A percentile compares a stretch with the other conserved stretches of the same genome.
These are phyloP conservation scores for Trebouxiophyceae sp. DNA, from an alignment of 163 green algal genomes.

Conservation along the genomic window DNA sequence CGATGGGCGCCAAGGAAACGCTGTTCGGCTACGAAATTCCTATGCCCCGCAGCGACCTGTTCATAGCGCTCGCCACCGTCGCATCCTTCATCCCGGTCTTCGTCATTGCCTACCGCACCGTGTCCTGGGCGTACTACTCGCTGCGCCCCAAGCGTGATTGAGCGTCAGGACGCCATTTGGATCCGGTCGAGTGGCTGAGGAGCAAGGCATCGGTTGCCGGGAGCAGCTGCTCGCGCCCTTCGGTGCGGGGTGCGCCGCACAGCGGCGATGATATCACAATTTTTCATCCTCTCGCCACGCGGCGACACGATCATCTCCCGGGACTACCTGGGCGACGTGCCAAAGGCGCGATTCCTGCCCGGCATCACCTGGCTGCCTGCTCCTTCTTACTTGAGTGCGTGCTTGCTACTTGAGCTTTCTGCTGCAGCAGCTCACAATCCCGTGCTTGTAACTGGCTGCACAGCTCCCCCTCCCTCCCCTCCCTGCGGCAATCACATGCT, in stretches of 20 bases:
- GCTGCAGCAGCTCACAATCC: too few species aligned
- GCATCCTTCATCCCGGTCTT: conserved; percentile 39
- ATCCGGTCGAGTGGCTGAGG: not conserved
- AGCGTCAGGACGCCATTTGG: not conserved
- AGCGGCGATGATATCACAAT: conserved; percentile 77
- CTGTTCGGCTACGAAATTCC: conserved; percentile 40
- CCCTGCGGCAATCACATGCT: not conserved
- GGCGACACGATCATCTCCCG: conserved; percentile 90
- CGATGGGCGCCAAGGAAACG: not conserved
- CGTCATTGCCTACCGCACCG: conserved; percentile 22
- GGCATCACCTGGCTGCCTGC: not conserved
- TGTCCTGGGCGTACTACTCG: conserved; percentile 4
- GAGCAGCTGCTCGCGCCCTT: not conserved
- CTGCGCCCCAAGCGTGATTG: not conserved
- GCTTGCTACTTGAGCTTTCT: too few species aligned
- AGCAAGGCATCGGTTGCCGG: not conserved
- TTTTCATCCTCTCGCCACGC: conserved; percentile 84
- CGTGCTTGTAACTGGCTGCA: not conserved
- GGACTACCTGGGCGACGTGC: conserved; percentile 88
- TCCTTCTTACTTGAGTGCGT: too few species aligned
- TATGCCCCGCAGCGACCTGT: conserved; percentile 39
- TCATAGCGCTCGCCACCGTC: conserved; percentile 34
- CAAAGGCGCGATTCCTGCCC: conserved; percentile 36
- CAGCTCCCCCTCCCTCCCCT: not conserved
- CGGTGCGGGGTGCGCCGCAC: not conserved